Conservation (phyloP, 768 basidiomycete genomes). For the Termitomyces sp. region DNA sequence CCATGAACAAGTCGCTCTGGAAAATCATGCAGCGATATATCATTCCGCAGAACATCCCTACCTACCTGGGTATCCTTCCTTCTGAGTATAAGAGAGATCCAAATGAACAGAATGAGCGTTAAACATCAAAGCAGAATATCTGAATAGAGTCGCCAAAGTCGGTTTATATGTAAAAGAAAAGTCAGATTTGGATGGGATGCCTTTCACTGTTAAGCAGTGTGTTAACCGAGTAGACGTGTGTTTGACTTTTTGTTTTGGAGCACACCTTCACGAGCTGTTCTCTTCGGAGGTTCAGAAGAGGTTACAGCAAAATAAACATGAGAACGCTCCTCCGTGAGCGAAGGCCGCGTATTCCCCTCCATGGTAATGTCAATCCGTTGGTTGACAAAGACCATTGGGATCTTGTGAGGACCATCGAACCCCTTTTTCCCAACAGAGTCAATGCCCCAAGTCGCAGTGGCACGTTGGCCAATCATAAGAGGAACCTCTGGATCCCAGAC, state of each 20-base stretch:
- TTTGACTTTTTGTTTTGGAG: not conserved
- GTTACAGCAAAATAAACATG: constrained; percentile 58
- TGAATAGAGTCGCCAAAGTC: constrained; percentile 70
- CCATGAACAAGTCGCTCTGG: constrained; percentile 83
- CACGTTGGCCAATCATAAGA: constrained; percentile 51
- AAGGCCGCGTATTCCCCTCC: constrained; percentile 39
- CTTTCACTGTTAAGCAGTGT: constrained; percentile 40
- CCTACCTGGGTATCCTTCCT: constrained; percentile 72
- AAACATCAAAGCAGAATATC: constrained; percentile 84
- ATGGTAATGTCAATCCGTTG: constrained; percentile 54
- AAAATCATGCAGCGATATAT: not conserved
- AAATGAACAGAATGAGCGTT: constrained; percentile 86
- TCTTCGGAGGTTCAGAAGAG: constrained; percentile 24
- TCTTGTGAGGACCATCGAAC: constrained; percentile 43
- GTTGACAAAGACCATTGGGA: constrained; percentile 74
- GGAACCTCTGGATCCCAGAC: constrained; percentile 49
- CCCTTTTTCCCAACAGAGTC: constrained; percentile 59
- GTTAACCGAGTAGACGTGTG: not conserved
- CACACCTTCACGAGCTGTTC: constrained; percentile 40
- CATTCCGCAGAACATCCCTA: not conserved
- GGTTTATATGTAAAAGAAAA: constrained; percentile 69
- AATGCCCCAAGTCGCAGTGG: constrained; percentile 45
- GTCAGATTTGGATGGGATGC: constrained; percentile 43
- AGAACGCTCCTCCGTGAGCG: constrained; percentile 58
- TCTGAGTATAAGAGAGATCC: constrained; percentile 68